Evolutionary conservation across 345 rosid genomes (phyloP).

Genomic region (Combretum micranthum): DNA sequence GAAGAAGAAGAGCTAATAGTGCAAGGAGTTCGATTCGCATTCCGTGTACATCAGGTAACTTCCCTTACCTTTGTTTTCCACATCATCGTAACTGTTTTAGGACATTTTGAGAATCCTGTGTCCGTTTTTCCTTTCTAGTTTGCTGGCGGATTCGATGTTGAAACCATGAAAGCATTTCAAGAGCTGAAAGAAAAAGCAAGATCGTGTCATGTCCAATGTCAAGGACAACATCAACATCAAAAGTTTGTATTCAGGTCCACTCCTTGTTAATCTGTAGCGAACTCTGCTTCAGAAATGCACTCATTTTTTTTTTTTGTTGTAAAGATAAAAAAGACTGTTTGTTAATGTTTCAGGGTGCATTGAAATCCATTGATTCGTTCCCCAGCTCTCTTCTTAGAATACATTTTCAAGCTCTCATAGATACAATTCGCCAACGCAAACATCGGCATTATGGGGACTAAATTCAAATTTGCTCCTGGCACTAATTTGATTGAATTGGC

Average conservation of each 20-base stretch:
- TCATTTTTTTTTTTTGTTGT: slow-evolving; percentile 19
- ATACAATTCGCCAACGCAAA: no score
- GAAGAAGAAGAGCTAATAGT: slow-evolving; percentile 96
- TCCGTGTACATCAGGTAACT: slow-evolving; percentile 96
- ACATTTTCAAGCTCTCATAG: no score
- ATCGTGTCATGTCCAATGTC: slow-evolving; percentile 64
- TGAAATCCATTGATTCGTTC: no score
- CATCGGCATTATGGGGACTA: no score
- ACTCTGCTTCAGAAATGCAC: slow-evolving; percentile 44
- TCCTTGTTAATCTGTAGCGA: slow-evolving; percentile 60
- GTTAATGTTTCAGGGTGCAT: slow-evolving; percentile 13
- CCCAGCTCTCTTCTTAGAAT: no score
- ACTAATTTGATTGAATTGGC: neutral
- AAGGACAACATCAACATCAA: slow-evolving; percentile 53
- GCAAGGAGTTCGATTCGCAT: slow-evolving; percentile 90
- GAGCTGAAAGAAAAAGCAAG: slow-evolving; percentile 91
- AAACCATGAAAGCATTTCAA: slow-evolving; percentile 91
- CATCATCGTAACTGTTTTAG: neutral
- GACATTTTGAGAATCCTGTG: neutral
- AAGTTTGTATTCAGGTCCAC: slow-evolving; percentile 50
- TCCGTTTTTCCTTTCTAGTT: slow-evolving; percentile 41
- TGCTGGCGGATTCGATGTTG: slow-evolving; percentile 94
- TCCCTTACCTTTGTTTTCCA: no score
- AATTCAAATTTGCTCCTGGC: neutral
- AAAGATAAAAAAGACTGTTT: slow-evolving; percentile 15